Base-by-base conservation (phyloP, 2,329 filamentous ascomycete species). In the Epicoccum sorghinum region DNA sequence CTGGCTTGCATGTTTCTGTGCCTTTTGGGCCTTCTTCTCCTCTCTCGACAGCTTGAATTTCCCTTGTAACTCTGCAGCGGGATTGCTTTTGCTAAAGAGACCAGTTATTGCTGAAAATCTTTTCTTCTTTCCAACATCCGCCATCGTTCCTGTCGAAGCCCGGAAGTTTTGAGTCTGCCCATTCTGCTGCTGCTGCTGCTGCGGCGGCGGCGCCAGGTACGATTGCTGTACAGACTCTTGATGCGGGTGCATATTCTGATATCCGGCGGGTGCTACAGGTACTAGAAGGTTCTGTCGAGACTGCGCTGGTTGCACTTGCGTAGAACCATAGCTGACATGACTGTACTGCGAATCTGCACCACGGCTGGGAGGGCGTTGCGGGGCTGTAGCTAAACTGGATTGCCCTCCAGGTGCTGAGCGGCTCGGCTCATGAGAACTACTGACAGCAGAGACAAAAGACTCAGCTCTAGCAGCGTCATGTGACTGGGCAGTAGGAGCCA, bases 91-190 rank as follows among this genome's bases (percentile, higher is more conserved):
- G 27, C 73, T 69, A 47, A 81, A 80, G 1, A 81, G 57, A 30
- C 71, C 75, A 4, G 78, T 77, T 9, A 81, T 58, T 3, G 71
- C 63, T 2, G 79, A 80, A 42, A 80, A 79, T 30, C 78, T 71
- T 50, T 78, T 79, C 58, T 79, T 80, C 61, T 73, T 75, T 45
- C 66, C 64, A 3, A 55, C 44, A 33, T 72, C 67, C 12, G 65
- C 57, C 8, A 58, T 49, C 5, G 49, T 51, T n/a, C 65, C 53
- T 2, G 58, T 58, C 24, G 60, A 46, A 12, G 57, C 45, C 38
- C 59, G 62, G 36, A 60, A 51, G 4, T 55, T 18, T 27, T 64
- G 62, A 7, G 44, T 43, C 12, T 65, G 58, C 14, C 35, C 48
- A n/a, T 29, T 37, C 9, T 50, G 52, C 37, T 14, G 59, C 38